These are phyloP conservation scores for Tetrahymena elliotti DNA, from an alignment of 73 alveolate genomes.

Conservation along the genomic window DNA sequence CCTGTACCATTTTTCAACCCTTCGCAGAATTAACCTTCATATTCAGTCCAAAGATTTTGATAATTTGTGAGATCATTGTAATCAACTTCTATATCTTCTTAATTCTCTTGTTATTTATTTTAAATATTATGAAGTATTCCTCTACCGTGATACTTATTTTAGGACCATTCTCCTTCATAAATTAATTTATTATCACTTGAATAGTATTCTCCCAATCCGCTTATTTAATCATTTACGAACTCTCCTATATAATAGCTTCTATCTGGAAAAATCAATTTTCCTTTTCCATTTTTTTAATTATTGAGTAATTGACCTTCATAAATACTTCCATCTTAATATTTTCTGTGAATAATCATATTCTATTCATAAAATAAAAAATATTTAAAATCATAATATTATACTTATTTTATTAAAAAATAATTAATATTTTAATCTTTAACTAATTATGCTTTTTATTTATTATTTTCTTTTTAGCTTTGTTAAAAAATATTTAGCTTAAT, in stretches of 20 bases:
- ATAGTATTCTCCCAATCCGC: neutral
- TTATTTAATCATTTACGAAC: neutral
- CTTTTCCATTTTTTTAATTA: neutral
- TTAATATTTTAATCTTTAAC: too few species aligned
- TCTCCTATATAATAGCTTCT: neutral
- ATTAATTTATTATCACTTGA: neutral
- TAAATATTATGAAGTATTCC: neutral
- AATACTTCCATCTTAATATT: neutral
- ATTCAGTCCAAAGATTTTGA: neutral
- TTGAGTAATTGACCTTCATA: neutral
- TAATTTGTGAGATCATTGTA: neutral
- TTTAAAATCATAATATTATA: too few species aligned
- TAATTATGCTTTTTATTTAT: too few species aligned
- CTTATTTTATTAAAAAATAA: too few species aligned
- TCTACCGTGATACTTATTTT: neutral
- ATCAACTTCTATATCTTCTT: neutral
- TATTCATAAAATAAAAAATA: neutral
- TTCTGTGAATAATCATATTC: neutral
- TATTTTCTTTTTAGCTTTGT: too few species aligned
- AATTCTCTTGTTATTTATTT: neutral
- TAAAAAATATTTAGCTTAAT: too few species aligned
- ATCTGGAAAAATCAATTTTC: neutral
- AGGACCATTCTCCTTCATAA: neutral
- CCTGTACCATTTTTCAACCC: neutral
- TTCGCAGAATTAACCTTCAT: neutral